Evolutionary conservation across 2,329 filamentous ascomycete species (phyloP), one percentile per base, ranked within the genome.

Genomic region (Cladosporium sp.): DNA sequence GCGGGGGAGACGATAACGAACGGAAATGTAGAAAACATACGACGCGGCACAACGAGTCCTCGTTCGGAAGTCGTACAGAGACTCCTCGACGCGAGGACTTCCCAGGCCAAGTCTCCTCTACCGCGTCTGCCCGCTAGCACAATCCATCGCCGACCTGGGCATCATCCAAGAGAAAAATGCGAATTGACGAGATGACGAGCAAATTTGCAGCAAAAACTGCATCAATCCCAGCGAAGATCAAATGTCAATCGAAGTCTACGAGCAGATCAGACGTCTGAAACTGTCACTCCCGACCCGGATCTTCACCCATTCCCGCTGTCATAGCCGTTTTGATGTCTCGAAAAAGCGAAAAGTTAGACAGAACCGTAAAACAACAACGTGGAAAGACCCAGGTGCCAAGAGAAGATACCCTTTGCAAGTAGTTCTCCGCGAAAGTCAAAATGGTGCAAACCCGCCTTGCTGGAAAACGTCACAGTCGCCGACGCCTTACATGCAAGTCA

Each of bases 111-210:
- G 49, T 9, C 34, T 17, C 17, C 25, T 38, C 15, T 17, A 37
- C 49, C 49, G 49, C n/a, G 5, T 51, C 49, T 51, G 28, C 36
- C 49, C 49, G 49, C 49, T 39, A 38, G 49, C 34, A 51, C 19
- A 12, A 34, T 14, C 14, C 19, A 5, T 36, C 14, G 9, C 14
- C 3, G 9, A 28, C 12, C 43, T 47, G 43, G 43, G 43, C 43
- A 28, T 30, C n/a, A 30, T 14, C 34, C 36, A 51, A 34, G 20
- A 12, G 15, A 28, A 51, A 20, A 30, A 11, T 34, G 30, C 30
- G 4, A 12, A 12, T 8, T 11, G 30, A 34, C 30, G 8, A 34
- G 30, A 12, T 34, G 30, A 12, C 8, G 3, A 5, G 30, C 7
- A 34, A 34, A 34, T 11, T 12, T 34, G 30, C 30, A 34, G 30